Evolutionary conservation across 2,329 filamentous ascomycete genomes (phyloP).

Genomic region (Neofusicoccum sp.): DNA sequence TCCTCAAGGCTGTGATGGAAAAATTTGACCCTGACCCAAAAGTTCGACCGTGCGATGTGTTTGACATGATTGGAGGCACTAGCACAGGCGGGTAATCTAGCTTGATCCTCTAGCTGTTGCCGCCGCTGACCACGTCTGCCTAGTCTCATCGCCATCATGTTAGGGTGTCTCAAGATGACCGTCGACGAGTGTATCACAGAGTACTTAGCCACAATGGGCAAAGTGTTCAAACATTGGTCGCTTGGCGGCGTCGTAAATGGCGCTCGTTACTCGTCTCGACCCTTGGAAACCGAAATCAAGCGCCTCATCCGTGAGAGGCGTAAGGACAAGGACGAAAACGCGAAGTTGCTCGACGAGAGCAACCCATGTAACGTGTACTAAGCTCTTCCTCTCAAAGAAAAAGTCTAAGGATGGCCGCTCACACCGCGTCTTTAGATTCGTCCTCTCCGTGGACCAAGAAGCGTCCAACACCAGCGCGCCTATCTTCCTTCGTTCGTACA

Average conservation of each 20-base stretch:
- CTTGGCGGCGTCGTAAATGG: not conserved
- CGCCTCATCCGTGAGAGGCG: constrained; percentile 1
- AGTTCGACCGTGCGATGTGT: not conserved
- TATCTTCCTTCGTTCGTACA: not conserved
- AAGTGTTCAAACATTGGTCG: constrained; percentile 20
- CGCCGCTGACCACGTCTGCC: no score
- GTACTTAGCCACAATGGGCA: constrained; percentile 20
- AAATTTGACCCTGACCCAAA: not conserved
- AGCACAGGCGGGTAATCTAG: not conserved
- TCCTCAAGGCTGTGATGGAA: not conserved
- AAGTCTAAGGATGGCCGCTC: not conserved
- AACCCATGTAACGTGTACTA: not conserved
- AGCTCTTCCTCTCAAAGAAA: not conserved
- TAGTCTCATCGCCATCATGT: constrained; percentile 24
- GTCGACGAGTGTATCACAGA: constrained; percentile 19
- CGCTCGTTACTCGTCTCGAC: constrained; percentile 15
- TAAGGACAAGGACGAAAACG: not conserved
- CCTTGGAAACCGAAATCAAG: constrained; percentile 18
- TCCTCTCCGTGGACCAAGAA: not conserved
- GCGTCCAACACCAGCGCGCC: constrained; percentile 15
- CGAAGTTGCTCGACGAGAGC: not conserved
- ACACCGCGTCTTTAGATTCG: not conserved
- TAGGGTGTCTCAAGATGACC: constrained; percentile 23
- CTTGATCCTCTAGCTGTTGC: no score
- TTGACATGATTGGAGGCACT: constrained; percentile 1